phyloP scores from a whole-genome alignment of 2,329 filamentous ascomycete species.

The Clonostachys chloroleuca region DNA sequence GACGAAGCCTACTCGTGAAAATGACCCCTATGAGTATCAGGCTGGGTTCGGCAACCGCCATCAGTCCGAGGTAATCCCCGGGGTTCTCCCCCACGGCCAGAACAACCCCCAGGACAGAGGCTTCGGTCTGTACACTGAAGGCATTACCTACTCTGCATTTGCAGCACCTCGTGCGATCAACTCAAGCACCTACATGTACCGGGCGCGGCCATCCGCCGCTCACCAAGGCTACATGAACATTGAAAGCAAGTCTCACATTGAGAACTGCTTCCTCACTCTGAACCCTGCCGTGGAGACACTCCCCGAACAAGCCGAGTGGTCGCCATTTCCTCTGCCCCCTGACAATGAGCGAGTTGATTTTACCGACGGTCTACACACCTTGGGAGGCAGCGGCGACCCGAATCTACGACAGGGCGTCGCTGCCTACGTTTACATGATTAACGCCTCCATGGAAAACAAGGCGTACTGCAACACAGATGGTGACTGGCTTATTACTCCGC shows the following conservation, averaged over 20 bases:
- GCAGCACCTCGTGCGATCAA: conserved; percentile 17
- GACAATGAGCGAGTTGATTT: conserved; percentile 51
- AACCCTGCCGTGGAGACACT: conserved; percentile 38
- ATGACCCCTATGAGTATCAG: conserved; percentile 47
- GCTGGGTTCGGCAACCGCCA: conserved; percentile 49
- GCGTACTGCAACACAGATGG: conserved; percentile 71
- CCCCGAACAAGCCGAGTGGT: conserved; percentile 43
- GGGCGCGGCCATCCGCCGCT: conserved; percentile 23
- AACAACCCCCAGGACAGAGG: conserved; percentile 38
- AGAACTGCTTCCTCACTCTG: conserved; percentile 29
- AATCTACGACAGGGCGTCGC: conserved; percentile 65
- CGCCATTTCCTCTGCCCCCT: conserved; percentile 32
- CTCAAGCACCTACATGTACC: conserved; percentile 26
- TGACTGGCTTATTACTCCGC: conserved; percentile 63
- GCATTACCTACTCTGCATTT: conserved; percentile 37
- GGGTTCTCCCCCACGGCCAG: conserved; percentile 35
- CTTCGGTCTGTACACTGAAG: conserved; percentile 37
- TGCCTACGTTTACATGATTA: conserved; percentile 65
- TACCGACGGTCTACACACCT: conserved; percentile 22
- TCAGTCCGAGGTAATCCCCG: conserved; percentile 37
- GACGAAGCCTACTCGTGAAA: no score
- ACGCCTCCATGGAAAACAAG: conserved; percentile 62
- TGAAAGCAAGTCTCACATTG: conserved; percentile 24
- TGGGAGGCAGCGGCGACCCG: conserved; percentile 64
- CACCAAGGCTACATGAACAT: conserved; percentile 9